Conservation (phyloP, 2,329 filamentous ascomycete species). For the Alternaria infectoria region DNA sequence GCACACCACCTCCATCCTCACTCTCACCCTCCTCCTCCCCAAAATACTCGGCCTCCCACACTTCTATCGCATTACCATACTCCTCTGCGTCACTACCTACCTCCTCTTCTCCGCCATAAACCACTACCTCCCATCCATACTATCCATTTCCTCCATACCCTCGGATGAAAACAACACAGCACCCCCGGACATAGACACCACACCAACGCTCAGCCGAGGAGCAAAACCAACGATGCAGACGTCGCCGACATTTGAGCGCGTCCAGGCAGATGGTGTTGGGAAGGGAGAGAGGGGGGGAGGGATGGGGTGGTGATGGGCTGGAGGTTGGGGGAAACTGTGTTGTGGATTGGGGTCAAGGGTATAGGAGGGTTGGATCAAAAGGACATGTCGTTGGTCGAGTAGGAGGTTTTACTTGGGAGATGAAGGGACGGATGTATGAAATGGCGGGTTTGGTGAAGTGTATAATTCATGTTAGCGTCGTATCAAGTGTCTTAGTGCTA, state of each 20-base stretch:
- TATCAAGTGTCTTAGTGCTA: no score
- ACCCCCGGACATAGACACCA: not conserved
- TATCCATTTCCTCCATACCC: not conserved
- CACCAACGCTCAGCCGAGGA: not conserved
- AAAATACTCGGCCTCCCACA: not conserved
- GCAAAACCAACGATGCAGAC: not conserved
- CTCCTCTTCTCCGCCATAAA: not conserved
- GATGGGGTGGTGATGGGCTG: not conserved
- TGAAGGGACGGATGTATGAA: not conserved
- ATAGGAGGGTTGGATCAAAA: not conserved
- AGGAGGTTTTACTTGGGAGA: not conserved
- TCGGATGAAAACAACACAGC: not conserved
- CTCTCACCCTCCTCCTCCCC: not conserved
- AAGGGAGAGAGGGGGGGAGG: not conserved
- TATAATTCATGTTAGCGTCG: fast-evolving
- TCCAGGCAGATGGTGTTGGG: not conserved
- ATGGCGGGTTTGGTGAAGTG: no score
- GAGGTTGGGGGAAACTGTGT: fast-evolving
- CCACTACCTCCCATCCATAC: no score
- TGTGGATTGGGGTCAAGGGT: not conserved
- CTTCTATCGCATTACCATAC: not conserved
- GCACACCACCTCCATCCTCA: not conserved
- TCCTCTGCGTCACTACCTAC: not conserved
- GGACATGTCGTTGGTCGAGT: fast-evolving
- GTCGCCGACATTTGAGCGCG: not conserved